Evolutionary conservation across 352 stramenopile genomes (phyloP).

Genomic region (Phytopythium sindhum): DNA sequence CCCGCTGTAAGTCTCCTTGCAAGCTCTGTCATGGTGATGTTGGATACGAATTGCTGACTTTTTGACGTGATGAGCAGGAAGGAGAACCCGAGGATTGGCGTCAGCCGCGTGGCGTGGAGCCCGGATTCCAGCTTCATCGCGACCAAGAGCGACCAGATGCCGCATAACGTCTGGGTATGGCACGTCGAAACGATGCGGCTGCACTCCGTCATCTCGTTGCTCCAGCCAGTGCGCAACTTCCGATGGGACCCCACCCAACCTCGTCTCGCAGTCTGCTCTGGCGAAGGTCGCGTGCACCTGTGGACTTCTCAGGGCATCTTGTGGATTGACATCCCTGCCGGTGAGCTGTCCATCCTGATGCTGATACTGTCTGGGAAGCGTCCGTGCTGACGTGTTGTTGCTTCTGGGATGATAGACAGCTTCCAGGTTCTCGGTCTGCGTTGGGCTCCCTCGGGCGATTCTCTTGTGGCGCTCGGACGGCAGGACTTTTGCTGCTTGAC

Average conservation of each 20-base stretch:
- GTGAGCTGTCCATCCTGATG: conserved; percentile 38
- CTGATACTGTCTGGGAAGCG: conserved; percentile 38
- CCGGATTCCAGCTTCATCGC: conserved; percentile 63
- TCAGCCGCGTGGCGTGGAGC: conserved; percentile 67
- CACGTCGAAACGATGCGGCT: conserved; percentile 68
- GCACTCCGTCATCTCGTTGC: conserved; percentile 59
- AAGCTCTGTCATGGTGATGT: neutral
- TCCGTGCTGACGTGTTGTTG: conserved; percentile 13
- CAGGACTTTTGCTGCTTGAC: conserved; percentile 71
- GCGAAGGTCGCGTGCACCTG: conserved; percentile 62
- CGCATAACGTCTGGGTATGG: conserved; percentile 86
- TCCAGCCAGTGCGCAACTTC: conserved; percentile 55
- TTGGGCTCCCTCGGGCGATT: conserved; percentile 53
- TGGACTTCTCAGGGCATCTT: conserved; percentile 63
- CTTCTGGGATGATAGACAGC: conserved; percentile 29
- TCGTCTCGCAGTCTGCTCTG: conserved; percentile 59
- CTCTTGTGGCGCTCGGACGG: conserved; percentile 48
- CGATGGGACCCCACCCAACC: conserved; percentile 52
- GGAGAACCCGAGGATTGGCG: conserved; percentile 68
- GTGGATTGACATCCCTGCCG: conserved; percentile 63
- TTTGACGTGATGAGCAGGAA: conserved; percentile 29
- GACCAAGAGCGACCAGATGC: conserved; percentile 81
- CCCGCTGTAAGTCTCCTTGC: conserved; percentile 44
- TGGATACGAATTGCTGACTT: neutral
- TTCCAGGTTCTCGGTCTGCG: conserved; percentile 70